These are phyloP conservation scores for Phialocephala subalpina DNA, from an alignment of 2,329 filamentous ascomycete species.

Conservation along the genomic window DNA sequence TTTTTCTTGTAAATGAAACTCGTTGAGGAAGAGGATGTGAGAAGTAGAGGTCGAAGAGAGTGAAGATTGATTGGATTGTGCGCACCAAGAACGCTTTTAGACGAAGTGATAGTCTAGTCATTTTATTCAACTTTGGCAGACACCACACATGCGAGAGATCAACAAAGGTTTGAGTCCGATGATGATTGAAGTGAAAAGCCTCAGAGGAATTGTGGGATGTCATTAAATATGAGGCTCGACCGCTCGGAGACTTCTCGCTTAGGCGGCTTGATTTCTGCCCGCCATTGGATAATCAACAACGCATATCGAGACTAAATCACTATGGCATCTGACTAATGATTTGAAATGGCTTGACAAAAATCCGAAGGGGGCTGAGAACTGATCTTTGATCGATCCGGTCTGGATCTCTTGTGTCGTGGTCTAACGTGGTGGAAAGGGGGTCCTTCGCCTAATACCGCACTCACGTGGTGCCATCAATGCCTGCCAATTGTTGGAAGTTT, in stretches of 20 bases:
- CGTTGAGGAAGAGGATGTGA: slow-evolving; percentile 27
- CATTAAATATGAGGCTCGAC: neutral
- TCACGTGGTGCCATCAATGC: too few relatives aligned
- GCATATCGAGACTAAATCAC: neutral
- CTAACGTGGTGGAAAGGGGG: too few relatives aligned
- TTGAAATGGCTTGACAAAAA: too few relatives aligned
- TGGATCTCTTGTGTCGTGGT: too few relatives aligned
- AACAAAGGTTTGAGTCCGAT: too few relatives aligned
- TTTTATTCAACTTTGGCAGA: neutral
- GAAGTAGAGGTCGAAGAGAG: slow-evolving; percentile 32
- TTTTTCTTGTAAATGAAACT: slow-evolving; percentile 21
- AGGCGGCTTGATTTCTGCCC: neutral
- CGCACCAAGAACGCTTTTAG: slow-evolving; percentile 25
- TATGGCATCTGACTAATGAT: too few relatives aligned
- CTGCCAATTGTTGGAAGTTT: too few relatives aligned
- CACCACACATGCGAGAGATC: neutral
- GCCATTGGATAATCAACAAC: neutral
- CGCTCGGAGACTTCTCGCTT: neutral
- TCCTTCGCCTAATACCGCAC: too few relatives aligned
- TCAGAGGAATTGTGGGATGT: too few relatives aligned
- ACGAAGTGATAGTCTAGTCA: slow-evolving; percentile 26
- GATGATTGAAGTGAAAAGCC: too few relatives aligned
- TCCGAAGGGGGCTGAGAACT: too few relatives aligned
- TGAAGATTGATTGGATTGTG: slow-evolving; percentile 28
- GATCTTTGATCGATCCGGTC: too few relatives aligned